Percentiles rank a stretch among this genome's conserved stretches.
Evolutionary conservation across 495 filamentous ascomycete genomes (phyloP).

Genomic region (Entonaema liquescens): DNA sequence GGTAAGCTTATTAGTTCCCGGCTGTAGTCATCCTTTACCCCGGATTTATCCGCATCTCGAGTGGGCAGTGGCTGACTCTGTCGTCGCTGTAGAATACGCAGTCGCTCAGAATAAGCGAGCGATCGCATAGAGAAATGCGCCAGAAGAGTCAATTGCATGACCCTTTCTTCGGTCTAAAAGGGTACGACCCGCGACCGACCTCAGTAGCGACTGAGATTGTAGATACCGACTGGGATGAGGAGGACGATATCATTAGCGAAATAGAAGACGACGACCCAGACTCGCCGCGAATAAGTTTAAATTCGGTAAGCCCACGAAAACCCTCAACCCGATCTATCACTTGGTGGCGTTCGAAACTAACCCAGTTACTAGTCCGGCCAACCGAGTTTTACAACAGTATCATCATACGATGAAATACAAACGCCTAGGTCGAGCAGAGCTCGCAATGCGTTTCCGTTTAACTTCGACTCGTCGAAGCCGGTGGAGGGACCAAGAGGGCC

Average conservation of each 20-base stretch:
- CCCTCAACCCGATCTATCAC: slow-evolving; percentile 1
- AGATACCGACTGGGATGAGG: slow-evolving; percentile 79
- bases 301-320: slow-evolving; percentile 63
- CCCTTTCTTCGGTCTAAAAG: slow-evolving; percentile 58
- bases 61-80: slow-evolving; percentile 23
- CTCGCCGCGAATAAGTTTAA: slow-evolving; percentile 70
- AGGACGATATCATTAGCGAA: slow-evolving; percentile 58
- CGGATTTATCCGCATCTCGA: slow-evolving; percentile 7
- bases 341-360: slow-evolving; percentile 34
- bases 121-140: slow-evolving; percentile 57
- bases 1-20: slow-evolving; percentile 40
- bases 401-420: slow-evolving; percentile 76
- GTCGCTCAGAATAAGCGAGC: slow-evolving; percentile 40
- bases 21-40: slow-evolving; percentile 16
- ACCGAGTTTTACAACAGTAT: slow-evolving; percentile 76
- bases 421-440: slow-evolving; percentile 68
- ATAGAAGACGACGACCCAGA: slow-evolving; percentile 67
- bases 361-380: slow-evolving; percentile 60
- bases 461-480: slow-evolving; percentile 57
- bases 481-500: slow-evolving; percentile 85
- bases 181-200: slow-evolving; percentile 56
- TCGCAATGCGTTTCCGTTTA: slow-evolving; percentile 47
- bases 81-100: slow-evolving; percentile 41
- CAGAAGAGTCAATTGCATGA: slow-evolving; percentile 55
- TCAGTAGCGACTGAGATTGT: slow-evolving; percentile 76